phyloP scores from a whole-genome alignment of 2,329 filamentous ascomycete genomes.

The Xylaria polymorpha region DNA sequence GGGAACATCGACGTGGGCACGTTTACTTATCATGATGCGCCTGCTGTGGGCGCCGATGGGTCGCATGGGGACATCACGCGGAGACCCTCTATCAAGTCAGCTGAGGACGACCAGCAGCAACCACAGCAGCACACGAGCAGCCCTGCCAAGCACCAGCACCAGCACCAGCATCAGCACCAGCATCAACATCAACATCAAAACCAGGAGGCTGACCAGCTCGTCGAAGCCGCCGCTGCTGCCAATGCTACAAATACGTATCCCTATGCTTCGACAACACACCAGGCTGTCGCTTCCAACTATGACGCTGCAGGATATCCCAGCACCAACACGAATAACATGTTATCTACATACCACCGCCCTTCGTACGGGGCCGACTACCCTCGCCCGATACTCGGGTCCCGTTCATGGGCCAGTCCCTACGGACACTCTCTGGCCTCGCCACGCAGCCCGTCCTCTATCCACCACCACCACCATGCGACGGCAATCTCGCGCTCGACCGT shows the following conservation, averaged over 20 bases:
- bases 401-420: constrained; percentile 59
- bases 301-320: constrained; percentile 48
- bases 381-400: constrained; percentile 53
- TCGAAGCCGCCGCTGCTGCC: constrained; percentile 49
- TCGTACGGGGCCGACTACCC: constrained; percentile 64
- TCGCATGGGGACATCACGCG: constrained; percentile 57
- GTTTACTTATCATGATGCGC: constrained; percentile 59
- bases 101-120: constrained; percentile 55
- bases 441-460: constrained; percentile 55
- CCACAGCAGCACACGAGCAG: constrained; percentile 43
- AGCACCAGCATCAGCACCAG: constrained; percentile 35
- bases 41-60: constrained; percentile 50
- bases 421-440: constrained; percentile 55
- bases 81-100: constrained; percentile 56
- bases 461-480: constrained; percentile 59
- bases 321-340: constrained; percentile 62
- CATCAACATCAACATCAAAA: constrained; percentile 52
- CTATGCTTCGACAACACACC: constrained; percentile 65
- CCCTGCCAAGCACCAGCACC: constrained; percentile 46
- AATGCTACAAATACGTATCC: constrained; percentile 65
- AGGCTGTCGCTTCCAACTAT: constrained; percentile 56
- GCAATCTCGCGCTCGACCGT: constrained; percentile 59
- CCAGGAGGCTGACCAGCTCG: constrained; percentile 48
- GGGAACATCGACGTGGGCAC: constrained; percentile 60
- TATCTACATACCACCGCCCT: constrained; percentile 64